phyloP scores from a whole-genome alignment of 345 rosid species.

The Syzygium aromaticum region DNA sequence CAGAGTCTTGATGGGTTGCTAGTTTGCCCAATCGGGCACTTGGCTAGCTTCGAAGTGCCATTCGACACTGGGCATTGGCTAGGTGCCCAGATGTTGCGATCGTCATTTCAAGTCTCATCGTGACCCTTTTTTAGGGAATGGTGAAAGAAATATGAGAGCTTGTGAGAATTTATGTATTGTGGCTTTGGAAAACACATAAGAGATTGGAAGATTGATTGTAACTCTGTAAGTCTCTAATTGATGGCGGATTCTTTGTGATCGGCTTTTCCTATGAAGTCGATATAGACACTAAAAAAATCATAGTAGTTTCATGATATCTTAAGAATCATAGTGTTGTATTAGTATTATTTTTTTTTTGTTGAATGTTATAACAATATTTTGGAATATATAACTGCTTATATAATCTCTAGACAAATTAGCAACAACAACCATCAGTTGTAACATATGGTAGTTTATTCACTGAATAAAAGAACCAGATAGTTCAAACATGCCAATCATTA shows the following conservation, averaged over 20 bases:
- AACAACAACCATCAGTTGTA: not conserved
- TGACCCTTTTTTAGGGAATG: not conserved
- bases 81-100: not conserved
- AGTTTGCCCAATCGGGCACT: not conserved
- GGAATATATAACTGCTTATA: not conserved
- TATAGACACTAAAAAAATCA: not conserved
- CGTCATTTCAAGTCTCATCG: not conserved
- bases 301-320: not conserved
- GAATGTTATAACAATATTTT: not conserved
- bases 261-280: not conserved
- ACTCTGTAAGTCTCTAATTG: fast-evolving
- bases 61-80: not conserved
- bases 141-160: not conserved
- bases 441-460: fast-evolving
- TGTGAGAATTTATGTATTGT: not conserved
- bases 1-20: not conserved
- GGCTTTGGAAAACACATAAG: not conserved
- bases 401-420: not conserved
- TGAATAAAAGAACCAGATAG: not conserved
- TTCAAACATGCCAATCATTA: not conserved
- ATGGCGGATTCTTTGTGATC: not conserved
- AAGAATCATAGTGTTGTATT: not conserved
- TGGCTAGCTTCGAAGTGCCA: not conserved
- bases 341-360: not conserved
- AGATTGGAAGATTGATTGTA: not conserved